Evolutionary conservation across 192 early-diverging fungal species (phyloP), one percentile per base, ranked within the genome.

Genomic region (Rhizophlyctis rosea): DNA sequence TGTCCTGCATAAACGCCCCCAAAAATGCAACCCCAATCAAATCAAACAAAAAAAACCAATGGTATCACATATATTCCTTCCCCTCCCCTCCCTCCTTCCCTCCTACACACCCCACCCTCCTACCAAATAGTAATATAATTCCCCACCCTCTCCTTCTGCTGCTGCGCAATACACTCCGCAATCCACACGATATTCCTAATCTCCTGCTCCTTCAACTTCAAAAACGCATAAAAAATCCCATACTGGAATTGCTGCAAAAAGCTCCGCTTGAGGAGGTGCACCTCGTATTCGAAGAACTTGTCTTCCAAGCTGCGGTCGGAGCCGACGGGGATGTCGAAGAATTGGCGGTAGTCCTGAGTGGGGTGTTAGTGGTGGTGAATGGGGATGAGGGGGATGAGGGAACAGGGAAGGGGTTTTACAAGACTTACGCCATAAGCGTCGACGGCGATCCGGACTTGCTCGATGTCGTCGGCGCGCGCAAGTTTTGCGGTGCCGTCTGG

Each of bases 111-210:
- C n/a, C n/a, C n/a, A n/a, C n/a, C n/a, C n/a, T n/a, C n/a, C n/a
- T n/a, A n/a, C n/a, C n/a, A 96, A 34, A 96, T 91, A 7, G 90
- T 75, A 44, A 95, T 96, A 76, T 95, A 98, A 73, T 88, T 92
- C 75, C 82, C 87, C 77, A 98, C 91, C 67, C 90, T 83, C 59
- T 96, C 93, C 81, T 94, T 96, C 70, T 97, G 94, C 60, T 91
- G 86, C 78, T 96, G 95, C n/a, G 92, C 88, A 70, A 98, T 96
- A 73, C 96, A 98, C 79, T 99, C 96, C 31, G 94, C 90, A 70
- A 99, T 96, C 95, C 94, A 99, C 34, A 96, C 88, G 77, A 99
- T 92, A 71, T 98, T 98, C 36, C 97, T 83, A 58, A 99, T 91
- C 77, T 99, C 95, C 62, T 99, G 97, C 77, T 99, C 96, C 81